These are phyloP conservation scores for Aegilops sharonensis DNA, from an alignment of 176 grass and related monocot species.

Conservation along the genomic window DNA sequence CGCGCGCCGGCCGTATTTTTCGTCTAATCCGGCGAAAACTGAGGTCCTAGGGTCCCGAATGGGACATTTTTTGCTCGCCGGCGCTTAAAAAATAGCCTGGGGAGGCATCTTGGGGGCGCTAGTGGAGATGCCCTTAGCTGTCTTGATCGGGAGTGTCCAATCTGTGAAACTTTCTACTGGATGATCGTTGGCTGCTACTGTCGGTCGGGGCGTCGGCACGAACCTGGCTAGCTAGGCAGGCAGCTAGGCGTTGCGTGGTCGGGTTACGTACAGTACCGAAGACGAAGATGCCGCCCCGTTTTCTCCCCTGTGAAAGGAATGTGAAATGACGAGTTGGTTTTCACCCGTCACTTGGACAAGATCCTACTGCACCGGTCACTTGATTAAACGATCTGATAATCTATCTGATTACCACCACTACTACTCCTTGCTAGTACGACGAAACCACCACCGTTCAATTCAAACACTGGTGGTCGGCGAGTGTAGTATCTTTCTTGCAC, in stretches of 20 bases:
- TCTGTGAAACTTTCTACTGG: not conserved
- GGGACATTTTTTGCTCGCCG: too few relatives aligned
- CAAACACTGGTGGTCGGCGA: not conserved
- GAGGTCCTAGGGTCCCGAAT: too few relatives aligned
- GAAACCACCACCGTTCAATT: not conserved
- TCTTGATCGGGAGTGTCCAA: not conserved
- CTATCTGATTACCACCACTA: not conserved
- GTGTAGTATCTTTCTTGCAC: not conserved
- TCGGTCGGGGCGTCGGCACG: not conserved
- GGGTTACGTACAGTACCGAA: not conserved
- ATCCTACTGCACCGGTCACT: conserved; percentile 4
- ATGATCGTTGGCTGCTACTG: not conserved
- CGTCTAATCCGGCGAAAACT: too few relatives aligned
- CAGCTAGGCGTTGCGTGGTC: conserved; percentile 15
- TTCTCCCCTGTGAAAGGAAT: conserved; percentile 16
- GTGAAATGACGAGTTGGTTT: conserved; percentile 18
- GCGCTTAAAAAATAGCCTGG: too few relatives aligned
- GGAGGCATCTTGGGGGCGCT: too few relatives aligned
- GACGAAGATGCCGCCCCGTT: not conserved
- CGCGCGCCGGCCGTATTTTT: too few relatives aligned
- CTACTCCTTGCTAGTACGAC: not conserved
- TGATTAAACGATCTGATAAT: not conserved
- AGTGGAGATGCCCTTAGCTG: not conserved
- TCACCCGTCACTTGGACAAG: conserved; percentile 25
- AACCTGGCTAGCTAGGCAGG: too few relatives aligned